Evolutionary conservation across 2,329 filamentous ascomycete genomes (phyloP).

Genomic region (Sclerotiophoma versabilis): DNA sequence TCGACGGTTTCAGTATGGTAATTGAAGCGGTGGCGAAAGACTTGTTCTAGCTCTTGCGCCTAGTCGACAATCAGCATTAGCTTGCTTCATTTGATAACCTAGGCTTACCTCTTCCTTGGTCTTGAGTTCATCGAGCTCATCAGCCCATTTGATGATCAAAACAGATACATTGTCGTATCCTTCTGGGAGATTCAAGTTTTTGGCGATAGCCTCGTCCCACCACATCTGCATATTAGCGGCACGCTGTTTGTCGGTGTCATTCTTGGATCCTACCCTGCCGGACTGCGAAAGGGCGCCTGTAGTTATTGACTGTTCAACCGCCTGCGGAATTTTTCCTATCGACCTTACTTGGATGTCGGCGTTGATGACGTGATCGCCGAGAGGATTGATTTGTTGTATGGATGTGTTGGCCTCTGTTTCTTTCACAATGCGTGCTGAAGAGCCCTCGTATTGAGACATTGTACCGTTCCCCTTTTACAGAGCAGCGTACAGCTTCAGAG

Average conservation of each 20-base stretch:
- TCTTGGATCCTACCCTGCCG: slow-evolving; percentile 12
- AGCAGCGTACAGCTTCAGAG: slow-evolving; percentile 18
- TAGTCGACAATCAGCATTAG: slow-evolving; percentile 15
- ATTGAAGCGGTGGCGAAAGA: slow-evolving; percentile 41
- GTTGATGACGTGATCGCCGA: slow-evolving; percentile 26
- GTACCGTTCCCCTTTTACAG: too few relatives aligned
- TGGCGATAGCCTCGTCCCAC: slow-evolving; percentile 43
- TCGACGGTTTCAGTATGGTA: slow-evolving; percentile 43
- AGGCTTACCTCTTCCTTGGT: slow-evolving; percentile 41
- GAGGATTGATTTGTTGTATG: slow-evolving; percentile 21
- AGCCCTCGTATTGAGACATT: slow-evolving; percentile 22
- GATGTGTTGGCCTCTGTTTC: slow-evolving; percentile 26
- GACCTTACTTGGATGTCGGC: too few relatives aligned
- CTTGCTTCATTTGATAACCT: not conserved
- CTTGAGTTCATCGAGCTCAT: slow-evolving; percentile 44
- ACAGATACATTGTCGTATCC: slow-evolving; percentile 47
- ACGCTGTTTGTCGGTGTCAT: slow-evolving; percentile 25
- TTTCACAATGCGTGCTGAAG: slow-evolving; percentile 17
- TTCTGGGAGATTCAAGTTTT: slow-evolving; percentile 40
- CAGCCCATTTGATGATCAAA: slow-evolving; percentile 47
- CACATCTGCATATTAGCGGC: slow-evolving; percentile 41
- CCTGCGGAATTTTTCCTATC: slow-evolving; percentile 25
- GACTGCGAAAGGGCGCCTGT: slow-evolving; percentile 7
- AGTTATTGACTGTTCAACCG: not conserved
- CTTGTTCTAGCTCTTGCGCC: slow-evolving; percentile 37